Evolutionary conservation across 2,329 filamentous ascomycete species (phyloP).

Genomic region (Colletotrichum lini): DNA sequence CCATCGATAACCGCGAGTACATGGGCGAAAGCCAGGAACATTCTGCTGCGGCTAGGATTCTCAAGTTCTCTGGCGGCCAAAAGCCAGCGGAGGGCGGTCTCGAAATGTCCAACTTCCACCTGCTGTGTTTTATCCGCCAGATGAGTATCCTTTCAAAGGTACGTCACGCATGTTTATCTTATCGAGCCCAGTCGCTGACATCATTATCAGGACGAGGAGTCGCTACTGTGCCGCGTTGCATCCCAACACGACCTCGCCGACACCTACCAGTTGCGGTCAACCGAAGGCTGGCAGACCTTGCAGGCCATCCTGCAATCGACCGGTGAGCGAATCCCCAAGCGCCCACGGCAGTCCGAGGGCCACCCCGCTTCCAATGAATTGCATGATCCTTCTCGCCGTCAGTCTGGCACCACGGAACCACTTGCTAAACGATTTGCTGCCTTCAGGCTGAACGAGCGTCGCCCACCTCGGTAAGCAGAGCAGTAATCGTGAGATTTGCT

Average conservation of each 20-base stretch:
- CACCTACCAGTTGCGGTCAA: conserved; percentile 86
- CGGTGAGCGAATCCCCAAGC: conserved; percentile 95
- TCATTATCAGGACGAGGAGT: conserved; percentile 82
- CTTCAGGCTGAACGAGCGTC: conserved; percentile 71
- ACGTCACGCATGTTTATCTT: conserved; percentile 48
- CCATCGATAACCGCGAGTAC: conserved; percentile 91
- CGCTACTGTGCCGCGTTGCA: conserved; percentile 87
- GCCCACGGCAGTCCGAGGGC: conserved; percentile 61
- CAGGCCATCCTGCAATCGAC: conserved; percentile 94
- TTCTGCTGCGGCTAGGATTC: conserved; percentile 75
- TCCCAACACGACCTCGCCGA: conserved; percentile 85
- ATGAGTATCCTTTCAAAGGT: conserved; percentile 91
- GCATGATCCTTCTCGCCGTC: conserved; percentile 46
- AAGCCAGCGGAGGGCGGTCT: conserved; percentile 74
- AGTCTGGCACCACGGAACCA: conserved; percentile 59
- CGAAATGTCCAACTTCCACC: conserved; percentile 91
- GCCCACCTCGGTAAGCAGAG: conserved; percentile 36
- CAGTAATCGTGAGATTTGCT: conserved; percentile 13
- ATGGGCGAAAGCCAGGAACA: conserved; percentile 90
- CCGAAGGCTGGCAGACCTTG: conserved; percentile 93
- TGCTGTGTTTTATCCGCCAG: conserved; percentile 87
- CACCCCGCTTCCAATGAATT: conserved; percentile 48
- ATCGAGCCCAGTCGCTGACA: not conserved
- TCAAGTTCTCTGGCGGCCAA: conserved; percentile 74
- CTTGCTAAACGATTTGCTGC: conserved; percentile 78